These are phyloP conservation scores for Colletotrichum coccodes DNA, from an alignment of 2,329 filamentous ascomycete genomes.

Conservation along the genomic window DNA sequence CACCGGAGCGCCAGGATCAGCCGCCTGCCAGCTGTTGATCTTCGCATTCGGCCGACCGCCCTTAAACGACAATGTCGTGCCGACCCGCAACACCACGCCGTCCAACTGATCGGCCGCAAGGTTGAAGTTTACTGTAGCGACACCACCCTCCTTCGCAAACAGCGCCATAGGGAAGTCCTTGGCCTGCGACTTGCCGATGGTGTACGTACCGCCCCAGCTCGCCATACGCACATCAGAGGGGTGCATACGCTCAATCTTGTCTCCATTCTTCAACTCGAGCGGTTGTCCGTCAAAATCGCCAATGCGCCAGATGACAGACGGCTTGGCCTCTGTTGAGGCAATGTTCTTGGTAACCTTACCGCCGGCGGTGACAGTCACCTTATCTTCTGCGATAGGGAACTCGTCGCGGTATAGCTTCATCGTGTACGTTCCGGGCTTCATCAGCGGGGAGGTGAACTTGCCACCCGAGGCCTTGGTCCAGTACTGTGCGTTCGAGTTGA, in stretches of 20 bases:
- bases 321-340: slow-evolving; percentile 48
- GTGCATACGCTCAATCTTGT: slow-evolving; percentile 68
- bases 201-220: slow-evolving; percentile 61
- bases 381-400: slow-evolving; percentile 57
- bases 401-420: slow-evolving; percentile 69
- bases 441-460: slow-evolving; percentile 63
- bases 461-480: slow-evolving; percentile 62
- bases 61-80: slow-evolving; percentile 66
- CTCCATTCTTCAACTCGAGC: slow-evolving; percentile 66
- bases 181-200: slow-evolving; percentile 57
- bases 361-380: slow-evolving; percentile 58
- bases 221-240: slow-evolving; percentile 64
- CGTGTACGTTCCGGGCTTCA: slow-evolving; percentile 70
- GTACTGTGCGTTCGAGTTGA: slow-evolving; percentile 65
- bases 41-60: slow-evolving; percentile 61
- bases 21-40: slow-evolving; percentile 43
- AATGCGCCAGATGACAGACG: slow-evolving; percentile 62
- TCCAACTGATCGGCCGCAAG: slow-evolving; percentile 52
- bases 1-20: slow-evolving; percentile 42
- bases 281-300: slow-evolving; percentile 68
- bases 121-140: slow-evolving; percentile 61
- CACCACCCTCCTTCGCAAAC: slow-evolving; percentile 59
- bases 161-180: slow-evolving; percentile 67
- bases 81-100: slow-evolving; percentile 62
- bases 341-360: slow-evolving; percentile 58